A percentile compares a stretch with the other conserved stretches of the same genome.
Conservation (phyloP, 192 early-diverging fungal genomes). For the Backusella morwellensis region DNA sequence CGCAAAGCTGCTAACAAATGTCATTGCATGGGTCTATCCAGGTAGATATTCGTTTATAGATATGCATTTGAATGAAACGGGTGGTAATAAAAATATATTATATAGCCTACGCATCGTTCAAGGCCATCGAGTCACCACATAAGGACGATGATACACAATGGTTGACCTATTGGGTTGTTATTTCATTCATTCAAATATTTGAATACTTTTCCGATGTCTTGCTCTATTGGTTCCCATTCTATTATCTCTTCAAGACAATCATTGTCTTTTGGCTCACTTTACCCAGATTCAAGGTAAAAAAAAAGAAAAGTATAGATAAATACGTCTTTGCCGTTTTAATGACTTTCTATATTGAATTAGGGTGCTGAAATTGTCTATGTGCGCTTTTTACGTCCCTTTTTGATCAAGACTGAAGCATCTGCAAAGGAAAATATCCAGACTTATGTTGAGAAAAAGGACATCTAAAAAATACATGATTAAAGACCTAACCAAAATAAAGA, state of each 20-base stretch:
- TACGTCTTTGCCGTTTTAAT: background rate
- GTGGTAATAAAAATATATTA: background rate
- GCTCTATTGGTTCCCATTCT: slow-evolving; percentile 95
- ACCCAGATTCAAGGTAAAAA: slow-evolving; percentile 60
- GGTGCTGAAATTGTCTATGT: slow-evolving; percentile 85
- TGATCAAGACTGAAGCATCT: slow-evolving; percentile 46
- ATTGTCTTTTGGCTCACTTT: slow-evolving; percentile 84
- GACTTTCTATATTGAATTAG: slow-evolving; percentile 22
- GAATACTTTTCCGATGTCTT: slow-evolving; percentile 92
- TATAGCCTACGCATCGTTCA: slow-evolving; percentile 87
- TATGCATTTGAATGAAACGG: background rate
- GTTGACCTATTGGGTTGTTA: slow-evolving; percentile 93
- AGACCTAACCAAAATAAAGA: no score
- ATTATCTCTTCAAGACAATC: slow-evolving; percentile 89
- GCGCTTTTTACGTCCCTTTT: slow-evolving; percentile 71
- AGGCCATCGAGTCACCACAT: slow-evolving; percentile 80
- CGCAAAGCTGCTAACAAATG: slow-evolving; percentile 69
- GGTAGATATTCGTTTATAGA: slow-evolving; percentile 5
- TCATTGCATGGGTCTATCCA: slow-evolving; percentile 23
- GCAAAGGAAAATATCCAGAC: background rate
- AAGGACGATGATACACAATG: slow-evolving; percentile 88
- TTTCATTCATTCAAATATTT: slow-evolving; percentile 81
- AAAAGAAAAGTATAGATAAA: background rate
- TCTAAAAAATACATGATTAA: background rate
- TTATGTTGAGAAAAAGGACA: background rate